Evolutionary conservation across 768 basidiomycete species (phyloP), one percentile per base, ranked within the genome.

Genomic region (Podaxis rugospora): DNA sequence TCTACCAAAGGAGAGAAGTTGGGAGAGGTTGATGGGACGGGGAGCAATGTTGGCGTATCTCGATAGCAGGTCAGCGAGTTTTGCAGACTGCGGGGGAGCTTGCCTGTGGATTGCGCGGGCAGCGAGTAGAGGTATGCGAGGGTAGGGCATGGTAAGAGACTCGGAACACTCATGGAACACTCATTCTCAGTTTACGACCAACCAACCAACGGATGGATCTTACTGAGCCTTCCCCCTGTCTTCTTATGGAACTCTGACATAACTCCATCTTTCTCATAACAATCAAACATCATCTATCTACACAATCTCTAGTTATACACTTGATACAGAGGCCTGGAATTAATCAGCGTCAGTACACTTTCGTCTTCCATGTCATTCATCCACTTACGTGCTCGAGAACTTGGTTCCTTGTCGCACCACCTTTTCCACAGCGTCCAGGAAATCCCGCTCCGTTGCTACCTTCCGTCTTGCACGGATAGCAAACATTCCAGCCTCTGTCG

Each of bases 401-500:
- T 98, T 98, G 68, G 92, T 94, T 27, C 95, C 95, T 76, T 98
- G 95, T 68, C 93, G 83, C 42, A 98, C 94, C 61, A 99, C 97
- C 77, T 98, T 98, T 80, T 99, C 97, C 2, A 99, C 96, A 10
- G 95, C 91, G 65, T 97, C 95, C 71, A 99, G 77, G 78, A 98
- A 99, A 75, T 99, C 97, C 57, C 93, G 89, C 71, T 99, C 97
- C 4, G 94, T 94, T 0, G 95, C 95, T 1, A 98, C 94, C 74
- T 98, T 98, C 74, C 97, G 82, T 67, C 97, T 82, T 49, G 93
- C 92, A 62, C 97, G 90, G 70, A 99, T 99, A 1, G 97, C 96
- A 75, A 96, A 99, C 97, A 99, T 98, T n/a, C 97, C 97, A 51
- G 97, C 97, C 83, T 99, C 96, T 7, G 96, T 99, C 14, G 95